phyloP scores from a whole-genome alignment of 148 eudicot species.

The Heliamphora exappendiculata region DNA sequence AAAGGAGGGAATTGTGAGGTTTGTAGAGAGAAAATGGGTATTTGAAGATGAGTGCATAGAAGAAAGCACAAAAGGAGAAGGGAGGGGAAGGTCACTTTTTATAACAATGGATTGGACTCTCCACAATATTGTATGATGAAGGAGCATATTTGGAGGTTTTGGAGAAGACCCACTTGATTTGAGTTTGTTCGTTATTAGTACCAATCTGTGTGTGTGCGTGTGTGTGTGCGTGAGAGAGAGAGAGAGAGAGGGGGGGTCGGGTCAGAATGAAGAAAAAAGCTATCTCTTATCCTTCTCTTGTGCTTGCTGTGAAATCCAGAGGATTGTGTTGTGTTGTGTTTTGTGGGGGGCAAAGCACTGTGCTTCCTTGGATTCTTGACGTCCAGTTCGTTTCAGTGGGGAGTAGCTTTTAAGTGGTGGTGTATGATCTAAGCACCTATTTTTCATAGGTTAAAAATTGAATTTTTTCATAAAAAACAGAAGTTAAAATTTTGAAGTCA shows the following conservation, averaged over 20 bases:
- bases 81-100: conserved; percentile 14
- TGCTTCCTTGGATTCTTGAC: conserved; percentile 29
- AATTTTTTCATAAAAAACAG: too few species aligned
- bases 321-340: conserved; percentile 23
- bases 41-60: conserved; percentile 7
- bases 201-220: background rate
- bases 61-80: background rate
- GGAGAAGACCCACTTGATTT: background rate
- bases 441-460: too few species aligned
- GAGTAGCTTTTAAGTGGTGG: background rate
- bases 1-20: background rate
- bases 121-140: background rate
- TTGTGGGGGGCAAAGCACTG: conserved; percentile 22
- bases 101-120: conserved; percentile 10
- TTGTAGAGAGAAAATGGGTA: conserved; percentile 11
- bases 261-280: background rate
- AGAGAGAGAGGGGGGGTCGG: background rate
- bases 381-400: background rate
- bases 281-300: background rate
- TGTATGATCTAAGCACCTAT: too few species aligned
- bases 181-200: background rate
- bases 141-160: background rate
- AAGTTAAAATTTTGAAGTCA: too few species aligned
- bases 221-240: too few species aligned
- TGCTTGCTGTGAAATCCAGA: conserved; percentile 19